These are phyloP conservation scores for Naganishia liquefaciens DNA, from an alignment of 1,284 basidiomycete species.

Conservation along the genomic window DNA sequence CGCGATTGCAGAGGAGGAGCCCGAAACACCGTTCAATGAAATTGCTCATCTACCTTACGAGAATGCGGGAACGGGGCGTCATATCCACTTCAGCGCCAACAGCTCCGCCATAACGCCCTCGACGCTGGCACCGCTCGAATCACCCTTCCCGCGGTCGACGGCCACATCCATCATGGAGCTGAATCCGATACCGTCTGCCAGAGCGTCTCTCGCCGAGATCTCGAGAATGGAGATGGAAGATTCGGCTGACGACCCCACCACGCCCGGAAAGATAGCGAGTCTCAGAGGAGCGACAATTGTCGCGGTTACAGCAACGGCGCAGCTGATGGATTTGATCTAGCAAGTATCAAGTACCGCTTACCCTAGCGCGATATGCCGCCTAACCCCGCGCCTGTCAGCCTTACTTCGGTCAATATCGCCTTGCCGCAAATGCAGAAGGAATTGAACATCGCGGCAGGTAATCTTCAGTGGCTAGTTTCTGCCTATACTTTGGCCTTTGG, in stretches of 20 bases:
- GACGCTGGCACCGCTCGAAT: slow-evolving; percentile 9
- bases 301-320: slow-evolving; percentile 17
- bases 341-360: not conserved
- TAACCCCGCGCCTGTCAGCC: not conserved
- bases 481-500: slow-evolving; percentile 48
- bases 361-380: too few species aligned
- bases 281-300: slow-evolving; percentile 14
- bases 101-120: slow-evolving; percentile 11
- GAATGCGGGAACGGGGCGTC: not conserved
- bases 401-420: slow-evolving; percentile 44
- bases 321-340: slow-evolving; percentile 28
- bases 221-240: slow-evolving; percentile 19
- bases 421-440: slow-evolving; percentile 48
- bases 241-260: not conserved
- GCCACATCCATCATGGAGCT: slow-evolving; percentile 23
- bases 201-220: slow-evolving; percentile 16
- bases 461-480: slow-evolving; percentile 48
- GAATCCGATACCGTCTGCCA: slow-evolving; percentile 15
- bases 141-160: slow-evolving; percentile 19
- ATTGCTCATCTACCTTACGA: slow-evolving; percentile 12
- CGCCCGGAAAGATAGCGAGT: slow-evolving; percentile 12
- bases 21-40: slow-evolving; percentile 14
- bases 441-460: slow-evolving; percentile 36
- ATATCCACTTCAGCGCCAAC: slow-evolving; percentile 17
- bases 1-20: slow-evolving; percentile 3